These are phyloP conservation scores for Skeletonema marinoi DNA, from an alignment of 108 stramenopile species.

Conservation along the genomic window DNA sequence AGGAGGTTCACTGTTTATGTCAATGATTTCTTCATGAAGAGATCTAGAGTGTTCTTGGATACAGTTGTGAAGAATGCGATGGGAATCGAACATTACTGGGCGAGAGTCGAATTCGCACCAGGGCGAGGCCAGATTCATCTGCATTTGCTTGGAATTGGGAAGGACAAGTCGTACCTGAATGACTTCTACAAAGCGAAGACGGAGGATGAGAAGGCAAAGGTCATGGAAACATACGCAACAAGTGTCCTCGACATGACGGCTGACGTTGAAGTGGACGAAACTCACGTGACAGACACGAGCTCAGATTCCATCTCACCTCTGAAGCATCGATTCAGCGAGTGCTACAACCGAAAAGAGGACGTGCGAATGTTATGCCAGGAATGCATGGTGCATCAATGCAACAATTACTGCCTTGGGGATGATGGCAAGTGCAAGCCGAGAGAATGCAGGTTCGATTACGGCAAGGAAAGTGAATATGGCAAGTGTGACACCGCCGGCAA, in stretches of 20 bases:
- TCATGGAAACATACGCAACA: conserved; percentile 8
- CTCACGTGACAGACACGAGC: too few relatives aligned
- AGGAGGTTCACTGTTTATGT: conserved; percentile 8
- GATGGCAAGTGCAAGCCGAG: too few relatives aligned
- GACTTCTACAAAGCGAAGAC: conserved; percentile 18
- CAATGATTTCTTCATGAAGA: conserved; percentile 26
- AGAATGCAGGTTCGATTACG: background rate
- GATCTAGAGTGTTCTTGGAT: conserved; percentile 10
- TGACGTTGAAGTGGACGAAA: background rate
- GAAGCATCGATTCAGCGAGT: too few relatives aligned
- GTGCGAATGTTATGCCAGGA: too few relatives aligned
- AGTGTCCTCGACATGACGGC: conserved; percentile 21
- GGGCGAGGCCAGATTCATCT: conserved; percentile 28
- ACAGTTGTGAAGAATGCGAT: conserved; percentile 12
- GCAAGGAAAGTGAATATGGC: background rate
- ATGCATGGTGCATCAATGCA: too few relatives aligned
- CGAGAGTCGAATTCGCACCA: conserved; percentile 28
- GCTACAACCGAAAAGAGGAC: too few relatives aligned
- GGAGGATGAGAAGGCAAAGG: background rate
- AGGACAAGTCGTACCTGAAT: conserved; percentile 10
- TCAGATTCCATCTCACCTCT: too few relatives aligned
- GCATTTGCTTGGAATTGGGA: conserved; percentile 24
- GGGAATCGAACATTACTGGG: conserved; percentile 27
- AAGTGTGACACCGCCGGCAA: background rate
- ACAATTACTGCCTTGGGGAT: too few relatives aligned